Evolutionary conservation across 1,284 basidiomycete genomes (phyloP).

Genomic region (Melampsora americana): DNA sequence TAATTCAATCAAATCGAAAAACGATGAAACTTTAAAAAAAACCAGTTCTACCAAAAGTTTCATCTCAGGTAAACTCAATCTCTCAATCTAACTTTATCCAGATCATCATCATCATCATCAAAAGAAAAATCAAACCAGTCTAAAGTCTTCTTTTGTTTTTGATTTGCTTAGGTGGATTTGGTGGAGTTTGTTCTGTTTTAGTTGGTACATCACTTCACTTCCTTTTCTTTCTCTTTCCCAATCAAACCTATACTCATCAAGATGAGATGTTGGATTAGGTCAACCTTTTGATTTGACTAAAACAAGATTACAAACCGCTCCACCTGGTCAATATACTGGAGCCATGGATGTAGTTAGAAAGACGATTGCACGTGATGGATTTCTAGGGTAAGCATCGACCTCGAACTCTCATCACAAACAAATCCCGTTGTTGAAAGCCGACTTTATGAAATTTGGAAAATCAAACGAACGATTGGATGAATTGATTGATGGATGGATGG

Average conservation of each 20-base stretch:
- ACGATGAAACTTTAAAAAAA: constrained; percentile 9
- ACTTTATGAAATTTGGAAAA: too few species aligned
- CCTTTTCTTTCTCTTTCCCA: background rate
- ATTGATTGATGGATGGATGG: too few species aligned
- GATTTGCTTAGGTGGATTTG: constrained; percentile 86
- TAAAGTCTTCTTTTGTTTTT: background rate
- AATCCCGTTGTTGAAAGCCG: too few species aligned
- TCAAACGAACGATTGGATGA: too few species aligned
- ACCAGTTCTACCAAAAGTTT: constrained; percentile 41
- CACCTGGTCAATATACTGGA: constrained; percentile 83
- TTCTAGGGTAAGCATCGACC: constrained; percentile 66
- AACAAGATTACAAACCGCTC: constrained; percentile 80
- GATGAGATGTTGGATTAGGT: constrained; percentile 59
- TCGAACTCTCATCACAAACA: too few species aligned
- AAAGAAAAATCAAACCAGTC: too few species aligned
- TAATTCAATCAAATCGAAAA: constrained; percentile 18
- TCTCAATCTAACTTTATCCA: too few species aligned
- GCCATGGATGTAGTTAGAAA: constrained; percentile 90
- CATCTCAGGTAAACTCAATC: constrained; percentile 21
- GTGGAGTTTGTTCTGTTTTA: constrained; percentile 78
- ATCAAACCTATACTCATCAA: background rate
- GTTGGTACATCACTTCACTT: constrained; percentile 66
- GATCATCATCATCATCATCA: too few species aligned
- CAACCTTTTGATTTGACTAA: constrained; percentile 92
- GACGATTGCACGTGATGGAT: constrained; percentile 81